Evolutionary conservation across 192 early-diverging fungal species (phyloP), one percentile per base, ranked within the genome.

Genomic region (Entomortierella chlamydospora): DNA sequence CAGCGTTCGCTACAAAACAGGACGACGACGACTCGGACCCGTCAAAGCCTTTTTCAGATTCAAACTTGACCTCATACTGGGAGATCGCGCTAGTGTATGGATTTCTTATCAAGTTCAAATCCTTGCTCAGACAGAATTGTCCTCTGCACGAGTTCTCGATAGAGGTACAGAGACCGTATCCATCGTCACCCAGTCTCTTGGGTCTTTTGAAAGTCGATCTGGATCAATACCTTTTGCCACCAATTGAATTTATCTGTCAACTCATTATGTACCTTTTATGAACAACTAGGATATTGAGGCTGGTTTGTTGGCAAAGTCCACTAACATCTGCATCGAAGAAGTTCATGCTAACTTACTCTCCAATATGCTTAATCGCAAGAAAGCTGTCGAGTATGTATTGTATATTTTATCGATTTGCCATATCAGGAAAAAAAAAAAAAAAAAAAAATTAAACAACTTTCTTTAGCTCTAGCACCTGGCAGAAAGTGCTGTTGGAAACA

Each of bases 351-450:
- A 79, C 50, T 25, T 79, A 0, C 68, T 79, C n/a, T 70, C 76
- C 51, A 79, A 79, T 51, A 43, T 79, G 67, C 63, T 64, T 12
- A 79, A 79, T 52, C 76, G 76, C 30, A 79, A 79, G 47, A 79
- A 79, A 31, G 68, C 76, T 29, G 68, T 79, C 31, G 67, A 70
- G 76, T 79, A 66, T n/a, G 61, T 56, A n/a, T 4, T 33, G 18
- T 23, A 10, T 58, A n/a, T 39, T 8, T 33, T 22, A n/a, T n/a
- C n/a, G n/a, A n/a, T n/a, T n/a, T n/a, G n/a, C n/a, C 7, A 58
- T 1, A 47, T 47, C 20, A 47, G 5, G 45, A 20, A 20, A 47
- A 20, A 47, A 11, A 47, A 47, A 2, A 47, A 20, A 12, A 20
- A 47, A 20, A 17, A 10, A 7, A 7, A 4, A 10, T 37, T 37